Conservation (phyloP, 345 rosid species). For the Syzygium oleosum region DNA sequence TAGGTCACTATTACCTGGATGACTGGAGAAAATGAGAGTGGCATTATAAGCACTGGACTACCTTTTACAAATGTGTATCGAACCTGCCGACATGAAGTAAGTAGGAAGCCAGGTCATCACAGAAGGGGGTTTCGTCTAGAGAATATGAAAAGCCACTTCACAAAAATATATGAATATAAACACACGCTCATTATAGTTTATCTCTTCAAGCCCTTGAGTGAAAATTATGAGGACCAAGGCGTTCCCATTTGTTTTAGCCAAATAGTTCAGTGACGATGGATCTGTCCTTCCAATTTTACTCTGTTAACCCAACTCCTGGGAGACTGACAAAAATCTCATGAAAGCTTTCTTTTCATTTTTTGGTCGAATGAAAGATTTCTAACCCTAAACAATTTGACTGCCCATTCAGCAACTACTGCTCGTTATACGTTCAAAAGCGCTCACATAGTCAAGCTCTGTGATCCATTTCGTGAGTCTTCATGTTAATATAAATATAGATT, state of each 20-base stretch:
- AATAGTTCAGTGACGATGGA: background rate
- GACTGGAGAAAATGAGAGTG: conserved; percentile 44
- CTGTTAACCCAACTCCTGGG: background rate
- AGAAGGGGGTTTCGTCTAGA: background rate
- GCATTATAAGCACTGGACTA: conserved; percentile 55
- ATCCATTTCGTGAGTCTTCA: background rate
- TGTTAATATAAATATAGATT: background rate
- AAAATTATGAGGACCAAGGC: background rate
- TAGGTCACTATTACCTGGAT: conserved; percentile 47
- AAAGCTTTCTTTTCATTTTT: background rate
- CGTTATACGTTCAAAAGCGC: background rate
- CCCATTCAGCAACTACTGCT: background rate
- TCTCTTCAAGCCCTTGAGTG: background rate
- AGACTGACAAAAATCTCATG: background rate
- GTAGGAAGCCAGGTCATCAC: background rate
- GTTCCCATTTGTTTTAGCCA: background rate
- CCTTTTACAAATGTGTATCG: conserved; percentile 66
- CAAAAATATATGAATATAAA: background rate
- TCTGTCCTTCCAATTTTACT: background rate
- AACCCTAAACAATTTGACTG: background rate
- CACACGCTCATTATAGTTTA: background rate
- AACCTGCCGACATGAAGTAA: conserved; percentile 26
- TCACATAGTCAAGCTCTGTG: background rate
- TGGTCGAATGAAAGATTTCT: background rate
- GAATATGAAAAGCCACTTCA: background rate